A percentile compares a stretch with the other conserved stretches of the same genome.
Evolutionary conservation across 1,284 basidiomycete genomes (phyloP).

Genomic region (Apiotrichum porosum): DNA sequence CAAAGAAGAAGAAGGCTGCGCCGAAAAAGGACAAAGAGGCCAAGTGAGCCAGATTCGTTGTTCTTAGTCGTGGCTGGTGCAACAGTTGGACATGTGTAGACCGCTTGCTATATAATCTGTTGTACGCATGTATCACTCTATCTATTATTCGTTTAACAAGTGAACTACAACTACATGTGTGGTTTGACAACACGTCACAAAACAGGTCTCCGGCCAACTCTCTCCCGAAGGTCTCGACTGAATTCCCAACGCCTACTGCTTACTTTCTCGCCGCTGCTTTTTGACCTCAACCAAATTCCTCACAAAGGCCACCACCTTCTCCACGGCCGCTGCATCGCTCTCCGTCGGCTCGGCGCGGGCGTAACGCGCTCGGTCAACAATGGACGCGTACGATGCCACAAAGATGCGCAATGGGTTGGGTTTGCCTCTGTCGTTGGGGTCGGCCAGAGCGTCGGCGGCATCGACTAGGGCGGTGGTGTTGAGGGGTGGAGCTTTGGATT

Average conservation of each 20-base stretch:
- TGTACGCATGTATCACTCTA: slow-evolving; percentile 9
- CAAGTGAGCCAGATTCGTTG: slow-evolving; percentile 5
- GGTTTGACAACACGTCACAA: too few species aligned
- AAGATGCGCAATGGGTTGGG: slow-evolving; percentile 54
- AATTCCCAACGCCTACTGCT: too few species aligned
- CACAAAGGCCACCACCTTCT: slow-evolving; percentile 62
- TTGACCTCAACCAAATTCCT: slow-evolving; percentile 6
- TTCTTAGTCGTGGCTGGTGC: background rate
- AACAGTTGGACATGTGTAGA: too few species aligned
- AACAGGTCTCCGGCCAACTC: too few species aligned
- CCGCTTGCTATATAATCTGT: slow-evolving; percentile 1
- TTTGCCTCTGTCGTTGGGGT: slow-evolving; percentile 12
- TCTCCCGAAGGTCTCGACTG: too few species aligned
- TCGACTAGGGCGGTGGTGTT: slow-evolving; percentile 59
- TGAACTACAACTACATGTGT: slow-evolving; percentile 9
- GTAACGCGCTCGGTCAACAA: slow-evolving; percentile 68
- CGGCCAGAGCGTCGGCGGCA: slow-evolving; percentile 51
- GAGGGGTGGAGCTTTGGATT: slow-evolving; percentile 54
- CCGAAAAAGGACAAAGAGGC: background rate
- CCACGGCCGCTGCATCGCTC: slow-evolving; percentile 62
- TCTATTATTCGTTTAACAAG: too few species aligned
- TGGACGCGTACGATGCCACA: slow-evolving; percentile 69
- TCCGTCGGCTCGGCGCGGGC: slow-evolving; percentile 62
- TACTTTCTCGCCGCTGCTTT: background rate
- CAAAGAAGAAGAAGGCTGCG: background rate